Evolutionary conservation across 192 early-diverging fungal genomes (phyloP).

Genomic region (Gryganskiella cystojenkinii): DNA sequence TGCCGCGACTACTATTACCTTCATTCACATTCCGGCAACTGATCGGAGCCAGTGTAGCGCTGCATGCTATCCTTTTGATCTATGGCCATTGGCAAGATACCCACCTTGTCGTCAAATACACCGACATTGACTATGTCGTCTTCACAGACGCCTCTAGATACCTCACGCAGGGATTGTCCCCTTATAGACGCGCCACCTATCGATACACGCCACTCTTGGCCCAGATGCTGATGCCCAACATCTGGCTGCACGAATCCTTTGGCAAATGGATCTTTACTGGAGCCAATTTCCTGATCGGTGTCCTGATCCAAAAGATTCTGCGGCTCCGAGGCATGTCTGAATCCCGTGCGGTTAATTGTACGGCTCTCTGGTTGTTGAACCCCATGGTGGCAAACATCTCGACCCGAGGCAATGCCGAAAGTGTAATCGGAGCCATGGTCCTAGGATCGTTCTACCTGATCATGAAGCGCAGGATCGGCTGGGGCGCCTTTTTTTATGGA

Average conservation of each 20-base stretch:
- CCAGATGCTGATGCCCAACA: conserved; percentile 86
- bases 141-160: conserved; percentile 93
- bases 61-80: conserved; percentile 63
- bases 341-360: conserved; percentile 59
- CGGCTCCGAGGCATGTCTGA: conserved; percentile 65
- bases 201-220: conserved; percentile 98
- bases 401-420: conserved; percentile 94
- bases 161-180: conserved; percentile 77
- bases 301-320: conserved; percentile 68
- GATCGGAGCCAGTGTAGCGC: conserved; percentile 27
- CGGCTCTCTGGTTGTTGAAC: conserved; percentile 89
- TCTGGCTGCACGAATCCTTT: conserved; percentile 75
- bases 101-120: conserved; percentile 93
- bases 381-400: conserved; percentile 98
- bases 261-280: conserved; percentile 95
- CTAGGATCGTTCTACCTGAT: conserved; percentile 81
- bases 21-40: conserved; percentile 38
- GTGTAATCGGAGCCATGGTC: conserved; percentile 82
- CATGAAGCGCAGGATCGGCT: conserved; percentile 60
- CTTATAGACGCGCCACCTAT: conserved; percentile 94
- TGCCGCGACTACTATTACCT: not conserved
- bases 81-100: conserved; percentile 94
- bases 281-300: conserved; percentile 84
- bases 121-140: conserved; percentile 97
- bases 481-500: conserved; percentile 81